These are phyloP conservation scores for Purshia tridentata DNA, from an alignment of 306 rosid species.

Conservation along the genomic window DNA sequence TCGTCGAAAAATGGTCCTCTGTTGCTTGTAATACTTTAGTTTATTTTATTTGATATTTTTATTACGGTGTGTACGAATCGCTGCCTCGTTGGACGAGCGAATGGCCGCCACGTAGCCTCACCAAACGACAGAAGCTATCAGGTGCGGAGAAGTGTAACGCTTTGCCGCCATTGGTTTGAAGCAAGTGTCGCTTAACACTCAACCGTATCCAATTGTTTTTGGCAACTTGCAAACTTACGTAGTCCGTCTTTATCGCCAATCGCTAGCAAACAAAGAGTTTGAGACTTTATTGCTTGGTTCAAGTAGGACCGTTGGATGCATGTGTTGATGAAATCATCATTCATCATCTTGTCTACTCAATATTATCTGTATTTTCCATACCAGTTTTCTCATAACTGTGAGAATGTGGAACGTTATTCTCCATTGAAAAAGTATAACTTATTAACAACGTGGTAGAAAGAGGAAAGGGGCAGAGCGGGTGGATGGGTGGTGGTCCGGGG, in stretches of 20 bases:
- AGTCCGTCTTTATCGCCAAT: not conserved
- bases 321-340: not conserved
- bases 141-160: conserved; percentile 15
- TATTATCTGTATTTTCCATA: too few relatives aligned
- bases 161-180: not conserved
- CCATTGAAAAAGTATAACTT: too few relatives aligned
- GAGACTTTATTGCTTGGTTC: not conserved
- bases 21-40: not conserved
- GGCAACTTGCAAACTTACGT: too few relatives aligned
- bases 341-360: too few relatives aligned
- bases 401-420: too few relatives aligned
- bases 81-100: not conserved
- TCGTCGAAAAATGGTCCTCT: not conserved
- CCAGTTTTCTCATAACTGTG: too few relatives aligned
- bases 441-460: too few relatives aligned
- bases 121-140: conserved; percentile 16
- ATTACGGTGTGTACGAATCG: not conserved
- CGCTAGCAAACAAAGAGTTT: not conserved
- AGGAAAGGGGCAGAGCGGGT: too few relatives aligned
- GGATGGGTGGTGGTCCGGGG: too few relatives aligned
- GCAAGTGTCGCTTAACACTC: not conserved
- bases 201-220: too few relatives aligned
- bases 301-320: not conserved
- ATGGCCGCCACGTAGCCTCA: conserved; percentile 33
- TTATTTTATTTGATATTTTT: not conserved